Evolutionary conservation across 768 basidiomycete species (phyloP), one percentile per base, ranked within the genome.

Genomic region (Russula dissimulans): DNA sequence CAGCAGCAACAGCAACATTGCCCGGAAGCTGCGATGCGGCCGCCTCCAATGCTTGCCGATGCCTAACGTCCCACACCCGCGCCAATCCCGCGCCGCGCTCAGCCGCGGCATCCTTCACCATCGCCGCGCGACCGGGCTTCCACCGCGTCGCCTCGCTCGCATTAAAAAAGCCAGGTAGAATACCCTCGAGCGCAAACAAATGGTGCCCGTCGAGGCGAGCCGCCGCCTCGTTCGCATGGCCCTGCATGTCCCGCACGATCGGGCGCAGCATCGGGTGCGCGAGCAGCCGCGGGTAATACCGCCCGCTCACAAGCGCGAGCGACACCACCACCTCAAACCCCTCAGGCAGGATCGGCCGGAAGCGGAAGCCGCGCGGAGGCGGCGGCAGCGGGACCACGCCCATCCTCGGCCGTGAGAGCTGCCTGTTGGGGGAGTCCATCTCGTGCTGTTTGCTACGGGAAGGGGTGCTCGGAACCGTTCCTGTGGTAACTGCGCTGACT

Each of bases 221-320:
- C 49, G n/a, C 79, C 62, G 42, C 71, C 74, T n/a, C 61, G 62
- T 39, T 65, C 60, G 29, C 71, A 72, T 6, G 70, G 65, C 14
- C 75, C 73, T n/a, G 65, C 22, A 18, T 73, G 39, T 69, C 59
- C 45, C 80, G 66, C 12, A 79, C 79, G 22, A 65, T 66, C 4
- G 72, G 69, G 12, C 70, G 71, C 18, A 91, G 71, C 39, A 84
- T 74, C 1, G 87, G 87, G 67, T 90, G 87, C 22, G 74, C 68
- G 26, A 91, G 76, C 39, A 93, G 75, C 6, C 77, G 74, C 5
- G 90, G 87, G 68, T 93, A 93, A 69, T 93, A 93, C 57, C 91
- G 78, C 36, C 91, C 91, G 36, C 82, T 82, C 61, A 94, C 77
- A 49, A 90, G 74, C 39, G 82, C 80, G 44, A 91, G 75, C 3